These are phyloP conservation scores for Podila epicladia DNA, from an alignment of 192 early-diverging fungal genomes.

Conservation along the genomic window DNA sequence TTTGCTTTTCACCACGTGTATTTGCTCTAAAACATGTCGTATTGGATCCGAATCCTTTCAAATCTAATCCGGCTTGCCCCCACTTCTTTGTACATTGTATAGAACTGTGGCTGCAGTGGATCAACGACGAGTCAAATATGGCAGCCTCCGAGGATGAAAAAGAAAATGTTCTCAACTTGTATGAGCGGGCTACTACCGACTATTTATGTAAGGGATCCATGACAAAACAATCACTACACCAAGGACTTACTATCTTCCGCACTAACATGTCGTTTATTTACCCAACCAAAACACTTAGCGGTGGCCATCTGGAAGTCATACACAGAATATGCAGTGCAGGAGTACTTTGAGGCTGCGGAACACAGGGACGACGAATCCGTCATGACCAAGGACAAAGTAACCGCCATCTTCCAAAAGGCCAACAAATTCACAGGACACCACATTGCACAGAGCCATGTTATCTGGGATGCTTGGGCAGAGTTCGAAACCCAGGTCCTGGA, in stretches of 20 bases:
- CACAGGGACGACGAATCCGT: slow-evolving; percentile 34
- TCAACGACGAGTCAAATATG: slow-evolving; percentile 67
- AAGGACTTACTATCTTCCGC: background rate
- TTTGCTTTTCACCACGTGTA: slow-evolving; percentile 19
- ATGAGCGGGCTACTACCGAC: slow-evolving; percentile 64
- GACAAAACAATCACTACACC: background rate
- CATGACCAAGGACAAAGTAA: slow-evolving; percentile 49
- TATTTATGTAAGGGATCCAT: slow-evolving; percentile 71
- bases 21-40: background rate
- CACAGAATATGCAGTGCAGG: slow-evolving; percentile 61
- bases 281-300: slow-evolving; percentile 30
- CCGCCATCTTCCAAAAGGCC: slow-evolving; percentile 55
- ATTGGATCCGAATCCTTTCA: background rate
- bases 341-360: slow-evolving; percentile 47
- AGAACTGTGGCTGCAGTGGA: slow-evolving; percentile 83
- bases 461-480: slow-evolving; percentile 68
- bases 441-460: slow-evolving; percentile 65
- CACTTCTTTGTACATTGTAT: background rate
- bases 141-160: slow-evolving; percentile 60
- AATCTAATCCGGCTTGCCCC: background rate
- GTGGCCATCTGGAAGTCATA: slow-evolving; percentile 75
- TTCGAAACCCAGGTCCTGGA: slow-evolving; percentile 67
- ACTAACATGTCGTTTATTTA: background rate
- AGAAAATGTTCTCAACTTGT: slow-evolving; percentile 59
- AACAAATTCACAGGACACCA: slow-evolving; percentile 60